A percentile compares a stretch with the other conserved stretches of the same genome.
Conservation (phyloP, 768 basidiomycete species). For the Hygrophorus pudorinus region DNA sequence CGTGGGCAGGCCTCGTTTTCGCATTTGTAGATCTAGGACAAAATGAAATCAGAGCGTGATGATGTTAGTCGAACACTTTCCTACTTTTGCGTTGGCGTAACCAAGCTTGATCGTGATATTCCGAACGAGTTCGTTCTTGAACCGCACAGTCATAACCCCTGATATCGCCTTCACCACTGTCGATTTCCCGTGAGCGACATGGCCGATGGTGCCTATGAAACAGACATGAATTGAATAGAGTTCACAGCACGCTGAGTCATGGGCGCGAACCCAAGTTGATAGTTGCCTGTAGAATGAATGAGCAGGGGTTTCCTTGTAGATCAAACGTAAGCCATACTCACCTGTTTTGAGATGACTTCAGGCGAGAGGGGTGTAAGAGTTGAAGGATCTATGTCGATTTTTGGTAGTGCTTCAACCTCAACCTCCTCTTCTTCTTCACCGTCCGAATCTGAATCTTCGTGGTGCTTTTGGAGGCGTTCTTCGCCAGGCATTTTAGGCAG, state of each 20-base stretch:
- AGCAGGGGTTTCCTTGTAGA: neutral
- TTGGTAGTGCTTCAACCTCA: constrained; percentile 29
- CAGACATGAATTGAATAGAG: neutral
- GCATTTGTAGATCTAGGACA: constrained; percentile 88
- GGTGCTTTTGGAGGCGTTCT: constrained; percentile 51
- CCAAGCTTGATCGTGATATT: constrained; percentile 99
- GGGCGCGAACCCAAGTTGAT: constrained; percentile 70
- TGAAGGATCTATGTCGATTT: constrained; percentile 69
- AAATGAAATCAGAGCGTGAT: constrained; percentile 8
- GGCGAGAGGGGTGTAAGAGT: constrained; percentile 84
- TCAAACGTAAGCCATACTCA: constrained; percentile 26
- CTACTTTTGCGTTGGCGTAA: constrained; percentile 96
- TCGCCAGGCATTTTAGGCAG: constrained; percentile 47
- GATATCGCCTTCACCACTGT: constrained; percentile 98
- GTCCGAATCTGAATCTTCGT: constrained; percentile 50
- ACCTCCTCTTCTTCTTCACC: constrained; percentile 61
- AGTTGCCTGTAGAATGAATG: constrained; percentile 57
- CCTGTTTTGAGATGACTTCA: constrained; percentile 87
- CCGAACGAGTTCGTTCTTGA: constrained; percentile 97
- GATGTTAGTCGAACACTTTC: constrained; percentile 15
- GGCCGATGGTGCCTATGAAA: constrained; percentile 82
- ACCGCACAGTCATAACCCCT: constrained; percentile 94
- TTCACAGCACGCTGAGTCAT: neutral
- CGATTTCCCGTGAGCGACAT: constrained; percentile 97
- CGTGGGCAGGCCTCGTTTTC: constrained; percentile 88